Base-by-base conservation (phyloP, 2,329 filamentous ascomycete species). In the Ophiostoma triangulosporum region DNA sequence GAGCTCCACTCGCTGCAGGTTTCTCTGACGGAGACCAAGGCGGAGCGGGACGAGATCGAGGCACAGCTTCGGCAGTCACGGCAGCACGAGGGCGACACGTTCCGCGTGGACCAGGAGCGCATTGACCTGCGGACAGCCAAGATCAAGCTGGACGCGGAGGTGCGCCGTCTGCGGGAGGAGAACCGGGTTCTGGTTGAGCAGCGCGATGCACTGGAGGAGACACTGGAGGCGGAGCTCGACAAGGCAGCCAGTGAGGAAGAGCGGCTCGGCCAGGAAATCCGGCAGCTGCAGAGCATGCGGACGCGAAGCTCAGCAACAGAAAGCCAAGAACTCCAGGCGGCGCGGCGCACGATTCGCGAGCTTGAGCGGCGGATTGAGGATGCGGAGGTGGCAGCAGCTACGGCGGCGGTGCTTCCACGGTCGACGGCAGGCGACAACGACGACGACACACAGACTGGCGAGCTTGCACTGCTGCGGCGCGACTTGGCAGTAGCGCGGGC, bases 91-190 rank as follows among this genome's bases (percentile, higher is more conserved):
- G 75, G 75, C 53, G 77, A 82, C 55, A 78, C 74, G 1, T 75
- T 79, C 59, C 76, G 75, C 12, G 64, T 84, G 46, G 83, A 87
- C 59, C 78, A 82, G 57, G 84, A 88, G 62, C 81, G 83, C 58
- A 68, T 84, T 46, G 81, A 87, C 52, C 70, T 88, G 24, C 79
- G 82, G 17, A 80, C 81, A 27, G 69, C 77, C n/a, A 84, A 83
- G 63, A 69, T 81, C 57, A 83, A 81, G 61, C 73, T 86, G 17
- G 84, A 88, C 58, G 75, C 71, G 56, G 84, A 88, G 61, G 70
- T 85, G 15, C 78, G 80, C 40, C 73, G 81, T 12, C 68, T 86
- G 15, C 78, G 73, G 51, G 80, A 84, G 8, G 83, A 88, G 62
- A 83, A 81, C 60, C 73, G 71, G 53, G 64, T 70, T 1, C 67